Conservation (phyloP, 208 protist genomes). For the Polymyxa betae region DNA sequence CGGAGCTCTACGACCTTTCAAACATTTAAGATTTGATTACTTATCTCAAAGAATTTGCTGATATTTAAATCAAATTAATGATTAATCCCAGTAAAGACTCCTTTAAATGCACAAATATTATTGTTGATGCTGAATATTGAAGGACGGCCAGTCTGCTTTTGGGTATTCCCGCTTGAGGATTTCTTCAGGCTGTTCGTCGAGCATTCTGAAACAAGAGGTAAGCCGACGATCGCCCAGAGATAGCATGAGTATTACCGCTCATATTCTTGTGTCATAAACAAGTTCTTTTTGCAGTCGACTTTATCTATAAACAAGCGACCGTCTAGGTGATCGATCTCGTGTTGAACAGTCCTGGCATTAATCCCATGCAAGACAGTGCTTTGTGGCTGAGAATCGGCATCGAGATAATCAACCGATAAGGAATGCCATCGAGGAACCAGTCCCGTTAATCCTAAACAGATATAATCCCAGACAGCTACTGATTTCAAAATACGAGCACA, state of each 20-base stretch:
- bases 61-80: too few relatives aligned
- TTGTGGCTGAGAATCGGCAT: not conserved
- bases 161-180: slow-evolving; percentile 8
- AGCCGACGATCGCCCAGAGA: not conserved
- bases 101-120: too few relatives aligned
- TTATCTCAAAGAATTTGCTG: too few relatives aligned
- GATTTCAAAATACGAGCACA: not conserved
- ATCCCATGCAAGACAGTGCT: not conserved
- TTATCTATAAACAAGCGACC: slow-evolving; percentile 40
- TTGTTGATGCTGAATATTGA: too few relatives aligned
- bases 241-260: not conserved
- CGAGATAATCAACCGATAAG: not conserved
- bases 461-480: not conserved
- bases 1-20: too few relatives aligned
- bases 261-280: slow-evolving; percentile 40
- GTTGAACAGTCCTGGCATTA: not conserved
- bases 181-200: not conserved
- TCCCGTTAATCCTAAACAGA: not conserved
- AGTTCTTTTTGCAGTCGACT: not conserved
- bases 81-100: too few relatives aligned
- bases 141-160: not conserved
- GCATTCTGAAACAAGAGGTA: not conserved
- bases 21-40: too few relatives aligned
- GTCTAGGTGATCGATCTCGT: slow-evolving; percentile 54
- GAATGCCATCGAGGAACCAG: not conserved